Evolutionary conservation across 768 basidiomycete species (phyloP).

Genomic region (Trametes punicea): DNA sequence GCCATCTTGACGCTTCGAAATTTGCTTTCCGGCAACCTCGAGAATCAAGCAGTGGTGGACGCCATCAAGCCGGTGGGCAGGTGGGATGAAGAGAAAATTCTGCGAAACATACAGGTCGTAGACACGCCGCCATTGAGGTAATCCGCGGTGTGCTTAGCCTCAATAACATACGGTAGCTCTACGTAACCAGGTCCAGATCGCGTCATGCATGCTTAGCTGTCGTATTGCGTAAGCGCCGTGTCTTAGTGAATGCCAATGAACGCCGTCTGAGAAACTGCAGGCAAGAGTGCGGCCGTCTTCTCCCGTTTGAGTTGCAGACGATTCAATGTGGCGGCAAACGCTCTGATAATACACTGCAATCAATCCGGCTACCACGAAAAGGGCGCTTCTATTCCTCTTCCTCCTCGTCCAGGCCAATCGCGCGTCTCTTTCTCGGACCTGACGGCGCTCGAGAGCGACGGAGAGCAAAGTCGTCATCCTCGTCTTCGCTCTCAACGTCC

Average conservation of each 20-base stretch:
- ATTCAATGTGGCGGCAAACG: neutral
- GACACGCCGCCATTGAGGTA: conserved; percentile 10
- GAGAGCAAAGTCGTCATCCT: conserved; percentile 68
- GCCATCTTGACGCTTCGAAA: conserved; percentile 83
- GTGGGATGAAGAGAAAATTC: conserved; percentile 55
- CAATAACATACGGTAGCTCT: too few species aligned
- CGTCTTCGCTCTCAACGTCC: conserved; percentile 76
- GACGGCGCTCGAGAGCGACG: conserved; percentile 48
- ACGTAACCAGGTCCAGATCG: too few species aligned
- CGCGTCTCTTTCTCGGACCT: conserved; percentile 52
- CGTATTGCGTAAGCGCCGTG: too few species aligned
- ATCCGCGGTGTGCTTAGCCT: neutral
- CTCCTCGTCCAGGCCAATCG: conserved; percentile 57
- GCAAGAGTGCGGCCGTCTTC: too few species aligned
- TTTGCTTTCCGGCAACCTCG: conserved; percentile 68
- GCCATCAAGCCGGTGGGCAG: conserved; percentile 61
- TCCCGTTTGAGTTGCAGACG: neutral
- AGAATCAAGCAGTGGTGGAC: conserved; percentile 79
- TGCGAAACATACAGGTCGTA: conserved; percentile 38
- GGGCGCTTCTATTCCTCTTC: conserved; percentile 55
- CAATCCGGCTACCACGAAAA: neutral
- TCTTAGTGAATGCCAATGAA: too few species aligned
- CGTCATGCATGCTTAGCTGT: too few species aligned
- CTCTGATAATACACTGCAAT: neutral
- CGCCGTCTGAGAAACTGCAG: too few species aligned